These are phyloP conservation scores for Eucalyptus rudis DNA, from an alignment of 345 rosid genomes.

Conservation along the genomic window DNA sequence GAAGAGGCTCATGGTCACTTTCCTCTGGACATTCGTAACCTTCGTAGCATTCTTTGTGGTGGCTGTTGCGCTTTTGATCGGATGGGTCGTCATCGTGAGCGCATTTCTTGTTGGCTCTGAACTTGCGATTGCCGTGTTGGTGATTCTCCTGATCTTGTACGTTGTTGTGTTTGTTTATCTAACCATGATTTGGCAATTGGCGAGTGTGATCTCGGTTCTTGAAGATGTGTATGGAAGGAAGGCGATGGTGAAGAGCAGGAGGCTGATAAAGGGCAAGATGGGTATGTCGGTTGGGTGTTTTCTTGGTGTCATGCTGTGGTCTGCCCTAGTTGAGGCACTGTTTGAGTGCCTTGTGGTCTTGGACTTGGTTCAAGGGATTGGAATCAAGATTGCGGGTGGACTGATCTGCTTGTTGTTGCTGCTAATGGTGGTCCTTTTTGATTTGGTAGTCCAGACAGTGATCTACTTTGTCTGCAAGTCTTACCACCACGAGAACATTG, in stretches of 20 bases:
- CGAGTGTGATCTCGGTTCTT: constrained; percentile 33
- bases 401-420: constrained; percentile 10
- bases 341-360: not conserved
- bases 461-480: constrained; percentile 47
- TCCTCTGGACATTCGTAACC: not conserved
- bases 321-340: not conserved
- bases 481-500: constrained; percentile 8
- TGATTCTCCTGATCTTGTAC: not conserved
- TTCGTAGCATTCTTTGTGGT: not conserved
- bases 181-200: constrained; percentile 26
- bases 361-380: not conserved
- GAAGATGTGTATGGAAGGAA: constrained; percentile 27
- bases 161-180: constrained; percentile 9
- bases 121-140: not conserved
- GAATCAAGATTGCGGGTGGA: not conserved
- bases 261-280: constrained; percentile 23
- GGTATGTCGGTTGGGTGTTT: not conserved
- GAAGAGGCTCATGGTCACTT: too few relatives aligned
- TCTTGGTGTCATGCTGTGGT: not conserved
- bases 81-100: not conserved
- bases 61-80: not conserved
- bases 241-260: constrained; percentile 23
- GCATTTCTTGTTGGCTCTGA: not conserved
- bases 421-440: constrained; percentile 6
- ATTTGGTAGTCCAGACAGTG: constrained; percentile 20